Evolutionary conservation across 768 basidiomycete species (phyloP).

Genomic region (Trametes sanguinea): DNA sequence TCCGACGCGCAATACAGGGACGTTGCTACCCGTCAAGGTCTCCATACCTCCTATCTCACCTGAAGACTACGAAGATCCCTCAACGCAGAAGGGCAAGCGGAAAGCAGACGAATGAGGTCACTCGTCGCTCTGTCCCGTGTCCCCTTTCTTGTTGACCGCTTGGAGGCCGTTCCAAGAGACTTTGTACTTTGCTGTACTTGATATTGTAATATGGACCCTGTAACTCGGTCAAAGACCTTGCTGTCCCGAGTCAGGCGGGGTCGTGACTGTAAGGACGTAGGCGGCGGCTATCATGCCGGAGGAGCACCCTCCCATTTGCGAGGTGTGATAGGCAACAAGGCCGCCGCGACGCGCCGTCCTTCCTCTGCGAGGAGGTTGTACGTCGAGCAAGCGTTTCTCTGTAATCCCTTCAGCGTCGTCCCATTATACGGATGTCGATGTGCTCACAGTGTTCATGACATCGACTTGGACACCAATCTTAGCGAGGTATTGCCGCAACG

Average conservation of each 20-base stretch:
- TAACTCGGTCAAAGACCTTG: background rate
- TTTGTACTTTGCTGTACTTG: background rate
- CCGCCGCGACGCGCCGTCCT: conserved; percentile 89
- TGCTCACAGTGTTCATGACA: conserved; percentile 80
- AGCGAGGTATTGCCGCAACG: conserved; percentile 66
- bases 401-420: background rate
- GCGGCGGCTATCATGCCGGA: background rate
- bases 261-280: background rate
- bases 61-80: conserved; percentile 50
- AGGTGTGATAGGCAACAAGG: conserved; percentile 70
- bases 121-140: background rate
- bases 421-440: no score
- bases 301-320: conserved; percentile 27
- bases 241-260: background rate
- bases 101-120: conserved; percentile 42
- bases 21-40: conserved; percentile 59
- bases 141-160: background rate
- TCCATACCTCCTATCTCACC: conserved; percentile 59
- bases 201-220: conserved; percentile 4
- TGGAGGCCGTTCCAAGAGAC: background rate
- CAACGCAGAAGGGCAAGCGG: conserved; percentile 61
- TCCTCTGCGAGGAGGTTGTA: conserved; percentile 94
- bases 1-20: conserved; percentile 42
- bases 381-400: conserved; percentile 94
- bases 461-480: conserved; percentile 85